Base-by-base conservation (phyloP, 164 flowering plant species). In the Magnolia officinalis region DNA sequence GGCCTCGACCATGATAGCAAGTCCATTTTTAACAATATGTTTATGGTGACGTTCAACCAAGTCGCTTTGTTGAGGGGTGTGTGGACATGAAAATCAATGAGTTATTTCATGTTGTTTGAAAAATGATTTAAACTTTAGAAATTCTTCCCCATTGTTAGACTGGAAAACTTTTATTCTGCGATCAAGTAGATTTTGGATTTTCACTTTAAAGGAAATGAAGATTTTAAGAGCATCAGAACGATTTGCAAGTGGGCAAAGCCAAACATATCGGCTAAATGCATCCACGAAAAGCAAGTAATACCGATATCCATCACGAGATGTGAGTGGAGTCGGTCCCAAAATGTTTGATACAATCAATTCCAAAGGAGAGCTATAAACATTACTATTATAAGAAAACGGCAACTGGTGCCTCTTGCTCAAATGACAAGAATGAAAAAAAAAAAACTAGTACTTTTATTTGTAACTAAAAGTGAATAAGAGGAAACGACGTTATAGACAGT, bases 21-120 rank as follows among this genome's bases (percentile, higher is more conserved):
- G 19, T 18, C 63, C 55, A 8, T 26, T 58, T 11, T 75, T 67
- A 9, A 75, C 55, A 67, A 67, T 10, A 13, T 75, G 64, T 1
- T 50, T 8, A 18, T 76, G 63, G 6, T 58, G 58, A 1, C 78
- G 26, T 7, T 76, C 73, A 0, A 24, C 72, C 0, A 76, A 14
- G 4, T 67, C 73, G 19, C 52, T 76, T n/a, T 76, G 68, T 13
- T 70, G 55, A 1, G 78, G 78, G 23, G 73, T 76, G 6, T 52
- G 59, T 19, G 66, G 67, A 3, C 67, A 69, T 1, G 55, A 58
- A 59, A 9, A 2, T 6, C 63, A 31, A 23, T 55, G 64, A 1
- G 31, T 9, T 0, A 76, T 31, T 2, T 66, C 67, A n/a, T 26
- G 2, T 6, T 8, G 14, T 55, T 55, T 50, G 0, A 69, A 50